phyloP scores from a whole-genome alignment of 176 grass and related monocot species.

The Triticum urartu region DNA sequence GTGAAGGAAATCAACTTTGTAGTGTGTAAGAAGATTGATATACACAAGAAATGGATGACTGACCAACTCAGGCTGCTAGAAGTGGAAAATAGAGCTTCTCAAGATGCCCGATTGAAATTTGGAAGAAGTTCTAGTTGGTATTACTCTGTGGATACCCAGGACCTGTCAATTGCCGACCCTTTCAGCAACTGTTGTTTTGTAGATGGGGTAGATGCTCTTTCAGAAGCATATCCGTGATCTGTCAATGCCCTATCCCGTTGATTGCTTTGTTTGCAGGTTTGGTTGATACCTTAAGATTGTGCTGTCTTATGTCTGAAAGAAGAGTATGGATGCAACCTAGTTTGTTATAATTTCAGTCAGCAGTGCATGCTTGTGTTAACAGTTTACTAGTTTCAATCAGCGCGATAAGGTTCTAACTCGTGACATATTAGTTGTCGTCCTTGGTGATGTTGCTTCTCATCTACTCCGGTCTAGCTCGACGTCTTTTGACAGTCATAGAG shows the following conservation, averaged over 20 bases:
- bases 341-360: background rate
- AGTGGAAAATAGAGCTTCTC: background rate
- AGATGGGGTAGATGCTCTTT: background rate
- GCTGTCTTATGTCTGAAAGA: background rate
- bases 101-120: background rate
- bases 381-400: background rate
- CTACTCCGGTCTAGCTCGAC: no score
- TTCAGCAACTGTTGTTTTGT: background rate
- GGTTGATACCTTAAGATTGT: background rate
- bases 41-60: background rate
- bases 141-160: background rate
- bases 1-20: background rate
- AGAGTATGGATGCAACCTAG: background rate
- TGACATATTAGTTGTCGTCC: no score
- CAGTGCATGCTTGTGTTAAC: background rate
- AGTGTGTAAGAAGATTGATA: background rate
- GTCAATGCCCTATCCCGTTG: background rate
- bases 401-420: no score
- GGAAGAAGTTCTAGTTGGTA: background rate
- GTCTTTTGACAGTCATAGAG: no score
- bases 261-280: no score
- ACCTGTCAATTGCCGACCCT: background rate
- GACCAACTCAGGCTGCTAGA: background rate
- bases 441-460: no score
- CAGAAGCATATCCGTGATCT: background rate